A percentile compares a stretch with the other conserved stretches of the same genome.
Conservation (phyloP, 1,284 basidiomycete species). For the Lignosus rhinocerotis region DNA sequence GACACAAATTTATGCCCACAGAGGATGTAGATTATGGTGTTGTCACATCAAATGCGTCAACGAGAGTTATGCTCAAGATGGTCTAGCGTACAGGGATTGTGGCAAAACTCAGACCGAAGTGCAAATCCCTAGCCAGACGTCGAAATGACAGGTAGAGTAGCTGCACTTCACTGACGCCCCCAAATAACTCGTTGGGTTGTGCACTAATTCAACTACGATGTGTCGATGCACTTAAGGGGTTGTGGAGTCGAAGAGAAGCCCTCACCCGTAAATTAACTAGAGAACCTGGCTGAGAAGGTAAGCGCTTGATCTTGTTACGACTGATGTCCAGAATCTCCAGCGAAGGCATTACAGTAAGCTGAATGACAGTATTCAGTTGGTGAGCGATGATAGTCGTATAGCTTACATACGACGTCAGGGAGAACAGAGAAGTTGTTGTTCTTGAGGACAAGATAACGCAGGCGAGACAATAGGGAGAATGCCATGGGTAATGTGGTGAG, state of each 20-base stretch:
- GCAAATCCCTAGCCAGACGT: neutral
- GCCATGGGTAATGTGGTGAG: conserved; percentile 79
- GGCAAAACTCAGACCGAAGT: neutral
- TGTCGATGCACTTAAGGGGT: too few species aligned
- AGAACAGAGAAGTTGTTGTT: conserved; percentile 85
- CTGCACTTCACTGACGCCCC: too few species aligned
- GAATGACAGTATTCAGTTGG: neutral
- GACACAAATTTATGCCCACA: neutral
- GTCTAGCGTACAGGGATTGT: neutral
- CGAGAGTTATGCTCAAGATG: neutral
- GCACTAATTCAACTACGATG: neutral
- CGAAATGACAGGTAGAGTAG: too few species aligned
- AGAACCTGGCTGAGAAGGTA: conserved; percentile 82
- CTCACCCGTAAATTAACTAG: conserved; percentile 77
- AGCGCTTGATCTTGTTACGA: conserved; percentile 83
- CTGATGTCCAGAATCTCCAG: conserved; percentile 95
- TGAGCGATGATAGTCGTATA: neutral
- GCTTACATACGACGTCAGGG: conserved; percentile 71
- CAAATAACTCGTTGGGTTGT: too few species aligned
- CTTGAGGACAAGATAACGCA: conserved; percentile 93
- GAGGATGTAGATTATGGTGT: neutral
- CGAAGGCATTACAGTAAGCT: conserved; percentile 86
- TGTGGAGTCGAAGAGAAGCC: conserved; percentile 15
- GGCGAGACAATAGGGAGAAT: conserved; percentile 74
- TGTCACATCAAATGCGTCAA: neutral